Conservation (phyloP, 768 basidiomycete species). For the Termitomyces eurrhizus region DNA sequence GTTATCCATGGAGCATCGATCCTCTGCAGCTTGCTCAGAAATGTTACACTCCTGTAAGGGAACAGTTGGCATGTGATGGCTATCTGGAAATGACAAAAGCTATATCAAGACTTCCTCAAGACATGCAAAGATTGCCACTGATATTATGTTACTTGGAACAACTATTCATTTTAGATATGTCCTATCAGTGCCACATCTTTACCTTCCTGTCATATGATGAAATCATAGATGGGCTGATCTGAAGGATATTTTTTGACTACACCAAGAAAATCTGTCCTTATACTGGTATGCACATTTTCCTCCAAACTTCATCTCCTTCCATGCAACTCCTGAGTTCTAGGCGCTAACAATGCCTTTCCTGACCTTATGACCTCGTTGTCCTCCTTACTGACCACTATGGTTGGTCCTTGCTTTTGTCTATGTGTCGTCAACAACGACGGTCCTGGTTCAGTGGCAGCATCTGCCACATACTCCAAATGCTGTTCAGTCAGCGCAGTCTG, state of each 20-base stretch:
- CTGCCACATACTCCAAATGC: too few species aligned
- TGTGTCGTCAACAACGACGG: too few species aligned
- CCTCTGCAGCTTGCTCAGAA: neutral
- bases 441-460: too few species aligned
- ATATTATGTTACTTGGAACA: neutral
- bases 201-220: neutral
- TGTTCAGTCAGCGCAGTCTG: too few species aligned
- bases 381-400: too few species aligned
- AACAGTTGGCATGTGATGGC: neutral
- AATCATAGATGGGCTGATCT: neutral
- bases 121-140: neutral
- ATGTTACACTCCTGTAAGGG: neutral
- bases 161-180: neutral
- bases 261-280: neutral
- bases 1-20: neutral
- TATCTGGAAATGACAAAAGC: neutral
- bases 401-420: too few species aligned
- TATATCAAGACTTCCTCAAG: neutral
- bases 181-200: fast-evolving
- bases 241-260: neutral
- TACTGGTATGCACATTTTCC: neutral
- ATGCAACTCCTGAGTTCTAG: too few species aligned
- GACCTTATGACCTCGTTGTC: too few species aligned
- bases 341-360: too few species aligned
- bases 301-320: neutral